Conservation (phyloP, 768 basidiomycete species). For the Phanerochaete carnosa region DNA sequence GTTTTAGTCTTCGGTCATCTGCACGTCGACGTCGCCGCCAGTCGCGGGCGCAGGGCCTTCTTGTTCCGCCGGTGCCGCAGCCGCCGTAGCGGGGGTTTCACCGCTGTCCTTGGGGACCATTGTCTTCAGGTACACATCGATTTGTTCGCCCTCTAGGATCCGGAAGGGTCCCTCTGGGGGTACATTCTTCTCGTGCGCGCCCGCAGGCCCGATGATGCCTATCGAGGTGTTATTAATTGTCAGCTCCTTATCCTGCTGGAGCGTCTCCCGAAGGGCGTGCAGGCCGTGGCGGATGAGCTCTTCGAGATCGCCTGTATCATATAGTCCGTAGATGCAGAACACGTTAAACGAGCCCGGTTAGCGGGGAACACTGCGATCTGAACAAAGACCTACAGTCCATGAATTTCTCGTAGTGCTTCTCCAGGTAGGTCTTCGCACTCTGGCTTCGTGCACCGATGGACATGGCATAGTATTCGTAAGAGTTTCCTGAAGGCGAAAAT, state of each 20-base stretch:
- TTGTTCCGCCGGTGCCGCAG: constrained; percentile 42
- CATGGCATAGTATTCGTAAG: constrained; percentile 97
- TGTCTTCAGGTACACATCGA: constrained; percentile 70
- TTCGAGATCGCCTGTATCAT: constrained; percentile 71
- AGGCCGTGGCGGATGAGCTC: constrained; percentile 91
- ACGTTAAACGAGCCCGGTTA: background rate
- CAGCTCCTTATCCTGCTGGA: constrained; percentile 98
- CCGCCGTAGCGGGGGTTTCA: constrained; percentile 31
- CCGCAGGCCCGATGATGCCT: constrained; percentile 81
- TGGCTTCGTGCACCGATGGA: constrained; percentile 98
- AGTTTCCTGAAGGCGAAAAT: constrained; percentile 96
- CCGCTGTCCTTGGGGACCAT: constrained; percentile 71
- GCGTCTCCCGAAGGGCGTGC: constrained; percentile 91
- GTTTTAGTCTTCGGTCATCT: constrained; percentile 63
- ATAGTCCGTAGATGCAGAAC: background rate
- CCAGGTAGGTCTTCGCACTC: constrained; percentile 97
- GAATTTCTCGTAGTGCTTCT: constrained; percentile 90
- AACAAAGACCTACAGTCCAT: constrained; percentile 62
- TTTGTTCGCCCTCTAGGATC: constrained; percentile 80
- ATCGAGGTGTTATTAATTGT: constrained; percentile 92
- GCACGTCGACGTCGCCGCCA: constrained; percentile 71
- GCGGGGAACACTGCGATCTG: background rate
- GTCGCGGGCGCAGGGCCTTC: constrained; percentile 29
- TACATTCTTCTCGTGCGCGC: constrained; percentile 51
- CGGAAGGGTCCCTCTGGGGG: constrained; percentile 67